These are phyloP conservation scores for Tricholoma sp. DNA, from an alignment of 768 basidiomycete genomes.

Conservation along the genomic window DNA sequence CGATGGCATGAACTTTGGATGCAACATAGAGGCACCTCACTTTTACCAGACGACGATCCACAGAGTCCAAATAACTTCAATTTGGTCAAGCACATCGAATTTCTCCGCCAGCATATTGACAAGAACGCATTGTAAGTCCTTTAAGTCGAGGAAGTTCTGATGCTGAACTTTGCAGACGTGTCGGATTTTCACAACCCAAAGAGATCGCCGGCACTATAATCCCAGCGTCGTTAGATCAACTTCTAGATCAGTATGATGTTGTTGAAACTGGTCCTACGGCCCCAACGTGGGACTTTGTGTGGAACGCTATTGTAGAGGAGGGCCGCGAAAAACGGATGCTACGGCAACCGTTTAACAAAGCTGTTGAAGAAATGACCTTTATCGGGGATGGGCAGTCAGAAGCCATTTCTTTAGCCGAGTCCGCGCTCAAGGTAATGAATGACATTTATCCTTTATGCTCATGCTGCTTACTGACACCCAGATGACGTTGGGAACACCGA, in stretches of 20 bases:
- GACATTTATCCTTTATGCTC: background rate
- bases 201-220: constrained; percentile 30
- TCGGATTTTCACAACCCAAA: constrained; percentile 50
- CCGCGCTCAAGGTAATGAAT: constrained; percentile 59
- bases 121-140: constrained; percentile 78
- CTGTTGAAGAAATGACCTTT: constrained; percentile 33
- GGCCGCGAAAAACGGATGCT: constrained; percentile 66
- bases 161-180: constrained; percentile 42
- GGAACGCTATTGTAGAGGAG: constrained; percentile 68
- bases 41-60: constrained; percentile 68
- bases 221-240: constrained; percentile 37
- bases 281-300: constrained; percentile 70
- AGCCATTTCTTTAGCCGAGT: constrained; percentile 52
- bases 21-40: constrained; percentile 58
- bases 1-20: constrained; percentile 78
- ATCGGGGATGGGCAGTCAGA: constrained; percentile 29
- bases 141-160: background rate
- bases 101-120: constrained; percentile 75
- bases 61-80: constrained; percentile 69
- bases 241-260: constrained; percentile 46
- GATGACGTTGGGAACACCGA: constrained; percentile 76
- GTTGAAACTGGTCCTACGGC: constrained; percentile 34
- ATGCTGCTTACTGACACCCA: constrained; percentile 20
- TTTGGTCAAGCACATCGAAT: constrained; percentile 74
- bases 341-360: constrained; percentile 48